These are phyloP conservation scores for Malassezia nana DNA, from an alignment of 1,284 basidiomycete species.

Conservation along the genomic window DNA sequence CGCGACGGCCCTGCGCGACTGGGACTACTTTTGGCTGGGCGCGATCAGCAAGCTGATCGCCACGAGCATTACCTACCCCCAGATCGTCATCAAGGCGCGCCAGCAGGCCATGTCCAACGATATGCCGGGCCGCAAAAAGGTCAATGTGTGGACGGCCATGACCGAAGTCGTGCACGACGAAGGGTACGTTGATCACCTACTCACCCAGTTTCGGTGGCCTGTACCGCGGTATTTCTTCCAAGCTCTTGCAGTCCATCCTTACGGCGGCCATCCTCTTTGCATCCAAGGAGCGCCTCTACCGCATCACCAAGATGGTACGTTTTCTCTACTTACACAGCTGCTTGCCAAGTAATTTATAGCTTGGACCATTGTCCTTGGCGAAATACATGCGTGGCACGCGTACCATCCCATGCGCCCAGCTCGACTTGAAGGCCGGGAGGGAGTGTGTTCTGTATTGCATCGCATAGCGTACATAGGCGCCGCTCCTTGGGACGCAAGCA, in stretches of 20 bases:
- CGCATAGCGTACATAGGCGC: not conserved
- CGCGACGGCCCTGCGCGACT: conserved; percentile 28
- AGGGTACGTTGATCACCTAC: too few relatives aligned
- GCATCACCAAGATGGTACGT: conserved; percentile 23
- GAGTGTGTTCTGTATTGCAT: conserved; percentile 7
- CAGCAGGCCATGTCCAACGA: conserved; percentile 39
- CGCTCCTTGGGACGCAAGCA: conserved; percentile 2
- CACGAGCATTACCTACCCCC: conserved; percentile 45
- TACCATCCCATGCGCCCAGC: not conserved
- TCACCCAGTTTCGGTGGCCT: conserved; percentile 39
- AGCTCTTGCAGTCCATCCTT: conserved; percentile 43
- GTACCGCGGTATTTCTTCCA: conserved; percentile 44
- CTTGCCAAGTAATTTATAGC: not conserved
- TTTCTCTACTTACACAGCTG: not conserved
- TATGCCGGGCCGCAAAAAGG: conserved; percentile 10
- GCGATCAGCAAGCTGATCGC: conserved; percentile 45
- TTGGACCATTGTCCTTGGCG: not conserved
- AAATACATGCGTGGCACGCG: not conserved
- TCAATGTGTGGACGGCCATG: conserved; percentile 46
- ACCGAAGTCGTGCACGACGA: conserved; percentile 42
- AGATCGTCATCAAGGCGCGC: conserved; percentile 47
- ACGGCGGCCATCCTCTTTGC: conserved; percentile 47
- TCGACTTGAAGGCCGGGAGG: not conserved
- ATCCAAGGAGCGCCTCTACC: conserved; percentile 44
- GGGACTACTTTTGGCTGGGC: conserved; percentile 47